Evolutionary conservation across 257 asterid species (phyloP).

Genomic region (Petrea volubilis): DNA sequence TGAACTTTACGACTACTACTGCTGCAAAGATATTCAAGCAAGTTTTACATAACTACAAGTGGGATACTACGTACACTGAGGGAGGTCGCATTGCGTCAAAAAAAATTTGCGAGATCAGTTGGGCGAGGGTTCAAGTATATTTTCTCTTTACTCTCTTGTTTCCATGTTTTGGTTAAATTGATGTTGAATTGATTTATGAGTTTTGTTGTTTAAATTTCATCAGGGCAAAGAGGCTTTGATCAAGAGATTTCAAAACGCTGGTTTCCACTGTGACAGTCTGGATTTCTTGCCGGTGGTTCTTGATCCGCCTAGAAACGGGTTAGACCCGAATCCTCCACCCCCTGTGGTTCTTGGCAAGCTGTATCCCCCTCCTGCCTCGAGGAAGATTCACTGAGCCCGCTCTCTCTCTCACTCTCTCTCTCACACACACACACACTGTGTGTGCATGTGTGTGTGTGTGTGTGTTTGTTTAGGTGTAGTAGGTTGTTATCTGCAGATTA

Average conservation of each 20-base stretch:
- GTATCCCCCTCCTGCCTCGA: neutral
- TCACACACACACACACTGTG: too few species aligned
- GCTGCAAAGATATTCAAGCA: constrained; percentile 35
- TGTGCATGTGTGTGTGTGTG: neutral
- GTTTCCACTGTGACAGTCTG: constrained; percentile 16
- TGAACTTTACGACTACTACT: constrained; percentile 39
- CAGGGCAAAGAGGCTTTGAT: constrained; percentile 35
- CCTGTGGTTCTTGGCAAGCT: constrained; percentile 34
- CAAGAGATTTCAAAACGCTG: constrained; percentile 9
- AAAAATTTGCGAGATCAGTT: constrained; percentile 39
- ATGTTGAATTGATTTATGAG: neutral
- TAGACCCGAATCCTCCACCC: constrained; percentile 26
- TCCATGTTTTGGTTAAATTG: neutral
- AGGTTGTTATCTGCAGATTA: neutral
- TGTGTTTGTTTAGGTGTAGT: neutral
- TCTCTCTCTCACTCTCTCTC: too few species aligned
- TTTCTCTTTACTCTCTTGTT: neutral
- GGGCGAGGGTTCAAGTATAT: constrained; percentile 64
- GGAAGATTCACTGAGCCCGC: neutral
- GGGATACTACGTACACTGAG: constrained; percentile 13
- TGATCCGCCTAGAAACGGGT: constrained; percentile 45
- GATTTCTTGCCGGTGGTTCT: constrained; percentile 46
- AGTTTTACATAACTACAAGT: constrained; percentile 20
- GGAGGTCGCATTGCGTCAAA: neutral
- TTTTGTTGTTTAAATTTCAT: neutral